Conservation (phyloP, 352 stramenopile genomes). For the Pythium angustatum region DNA sequence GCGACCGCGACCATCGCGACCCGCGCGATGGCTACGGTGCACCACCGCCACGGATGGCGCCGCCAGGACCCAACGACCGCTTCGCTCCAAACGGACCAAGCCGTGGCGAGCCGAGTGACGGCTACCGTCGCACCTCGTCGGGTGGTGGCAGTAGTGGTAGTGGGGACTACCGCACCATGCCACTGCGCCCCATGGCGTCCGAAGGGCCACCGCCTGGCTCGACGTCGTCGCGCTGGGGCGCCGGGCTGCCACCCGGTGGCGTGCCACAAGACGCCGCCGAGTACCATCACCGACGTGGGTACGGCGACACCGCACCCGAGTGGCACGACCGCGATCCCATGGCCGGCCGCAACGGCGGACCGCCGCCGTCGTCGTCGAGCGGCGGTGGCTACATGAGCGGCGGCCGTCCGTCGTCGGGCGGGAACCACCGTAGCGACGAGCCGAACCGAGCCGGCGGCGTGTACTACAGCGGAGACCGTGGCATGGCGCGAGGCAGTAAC, state of each 20-base stretch:
- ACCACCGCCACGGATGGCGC: slow-evolving; percentile 17
- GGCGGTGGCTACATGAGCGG: slow-evolving; percentile 17
- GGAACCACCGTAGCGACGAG: slow-evolving; percentile 13
- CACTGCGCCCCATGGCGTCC: slow-evolving; percentile 18
- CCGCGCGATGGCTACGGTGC: slow-evolving; percentile 15
- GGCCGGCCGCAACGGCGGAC: slow-evolving; percentile 9
- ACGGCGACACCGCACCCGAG: slow-evolving; percentile 20
- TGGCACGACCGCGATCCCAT: slow-evolving; percentile 28
- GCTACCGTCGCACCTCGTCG: slow-evolving; percentile 25
- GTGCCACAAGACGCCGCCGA: slow-evolving; percentile 6
- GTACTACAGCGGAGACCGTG: slow-evolving; percentile 26
- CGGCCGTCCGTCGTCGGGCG: slow-evolving; percentile 10
- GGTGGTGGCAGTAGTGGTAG: neutral
- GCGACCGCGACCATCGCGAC: slow-evolving; percentile 4
- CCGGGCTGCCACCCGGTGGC: slow-evolving; percentile 4
- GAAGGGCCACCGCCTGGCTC: slow-evolving; percentile 7
- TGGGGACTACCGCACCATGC: slow-evolving; percentile 25
- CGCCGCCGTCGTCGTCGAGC: neutral
- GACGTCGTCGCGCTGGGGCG: slow-evolving; percentile 20
- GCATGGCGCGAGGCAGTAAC: slow-evolving; percentile 9
- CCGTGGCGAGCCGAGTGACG: slow-evolving; percentile 20
- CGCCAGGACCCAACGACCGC: slow-evolving; percentile 14
- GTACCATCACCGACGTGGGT: slow-evolving; percentile 21
- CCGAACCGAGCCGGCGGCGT: slow-evolving; percentile 17
- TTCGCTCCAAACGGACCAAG: slow-evolving; percentile 12